These are phyloP conservation scores for Penicillium macrosclerotiorum DNA, from an alignment of 495 filamentous ascomycete species.

Conservation along the genomic window DNA sequence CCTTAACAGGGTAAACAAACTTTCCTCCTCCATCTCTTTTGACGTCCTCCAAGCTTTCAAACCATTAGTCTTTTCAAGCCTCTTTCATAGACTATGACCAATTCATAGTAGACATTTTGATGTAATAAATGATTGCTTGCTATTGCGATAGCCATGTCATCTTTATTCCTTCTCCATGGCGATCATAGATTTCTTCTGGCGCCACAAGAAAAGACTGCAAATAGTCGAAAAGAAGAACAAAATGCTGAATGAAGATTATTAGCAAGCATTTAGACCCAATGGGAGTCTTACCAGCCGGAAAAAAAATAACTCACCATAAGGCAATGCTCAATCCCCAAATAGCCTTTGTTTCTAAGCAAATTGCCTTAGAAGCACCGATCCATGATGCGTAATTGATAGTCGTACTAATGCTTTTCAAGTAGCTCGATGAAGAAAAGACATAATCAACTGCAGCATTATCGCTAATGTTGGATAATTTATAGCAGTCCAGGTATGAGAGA, in stretches of 20 bases:
- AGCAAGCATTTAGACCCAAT: neutral
- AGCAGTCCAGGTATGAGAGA: slow-evolving; percentile 74
- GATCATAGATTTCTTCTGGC: slow-evolving; percentile 41
- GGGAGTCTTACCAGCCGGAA: neutral
- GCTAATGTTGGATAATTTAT: slow-evolving; percentile 42
- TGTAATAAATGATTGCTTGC: no score
- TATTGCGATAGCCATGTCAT: no score
- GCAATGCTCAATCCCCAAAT: slow-evolving; percentile 88
- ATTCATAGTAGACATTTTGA: no score
- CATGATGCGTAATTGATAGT: slow-evolving; percentile 55
- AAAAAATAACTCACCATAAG: slow-evolving; percentile 56
- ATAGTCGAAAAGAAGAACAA: slow-evolving; percentile 67
- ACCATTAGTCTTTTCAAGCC: no score
- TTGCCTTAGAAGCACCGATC: slow-evolving; percentile 63
- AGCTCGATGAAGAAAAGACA: slow-evolving; percentile 41
- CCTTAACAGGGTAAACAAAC: no score
- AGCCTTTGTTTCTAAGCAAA: slow-evolving; percentile 83
- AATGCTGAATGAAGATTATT: slow-evolving; percentile 44
- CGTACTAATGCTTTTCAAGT: slow-evolving; percentile 38
- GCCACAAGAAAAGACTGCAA: slow-evolving; percentile 59
- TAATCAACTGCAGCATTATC: slow-evolving; percentile 40
- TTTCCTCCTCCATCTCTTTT: no score
- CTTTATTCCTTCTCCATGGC: slow-evolving; percentile 22
- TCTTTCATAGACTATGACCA: no score
- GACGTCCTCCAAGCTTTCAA: no score